These are phyloP conservation scores for Sphagnum tenellum DNA, from an alignment of 225 moss, liverwort and hornwort genomes.

Conservation along the genomic window DNA sequence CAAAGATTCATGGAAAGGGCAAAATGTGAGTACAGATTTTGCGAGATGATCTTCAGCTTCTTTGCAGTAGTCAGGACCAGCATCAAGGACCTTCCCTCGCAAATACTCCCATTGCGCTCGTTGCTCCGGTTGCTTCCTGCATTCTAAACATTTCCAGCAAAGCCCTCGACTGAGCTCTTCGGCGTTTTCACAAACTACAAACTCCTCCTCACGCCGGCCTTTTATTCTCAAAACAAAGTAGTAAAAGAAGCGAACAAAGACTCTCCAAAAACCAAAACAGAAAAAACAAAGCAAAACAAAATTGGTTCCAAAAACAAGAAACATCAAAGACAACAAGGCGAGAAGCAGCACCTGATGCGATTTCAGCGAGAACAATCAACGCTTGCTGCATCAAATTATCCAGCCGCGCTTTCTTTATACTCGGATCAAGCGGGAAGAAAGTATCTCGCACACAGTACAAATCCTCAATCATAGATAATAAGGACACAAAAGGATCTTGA, in stretches of 20 bases:
- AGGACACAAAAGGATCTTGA: too few relatives aligned
- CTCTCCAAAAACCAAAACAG: too few relatives aligned
- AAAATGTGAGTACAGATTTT: constrained; percentile 28
- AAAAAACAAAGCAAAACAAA: too few relatives aligned
- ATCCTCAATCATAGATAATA: constrained; percentile 12
- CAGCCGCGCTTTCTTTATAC: constrained; percentile 42
- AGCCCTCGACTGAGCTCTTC: too few relatives aligned
- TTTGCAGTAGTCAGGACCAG: constrained; percentile 46
- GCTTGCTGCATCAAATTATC: constrained; percentile 29
- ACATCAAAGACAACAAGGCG: neutral
- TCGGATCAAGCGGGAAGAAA: constrained; percentile 54
- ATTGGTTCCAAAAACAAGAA: too few relatives aligned
- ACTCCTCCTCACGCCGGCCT: too few relatives aligned
- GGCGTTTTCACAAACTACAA: too few relatives aligned
- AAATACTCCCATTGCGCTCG: constrained; percentile 53
- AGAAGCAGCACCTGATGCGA: constrained; percentile 27
- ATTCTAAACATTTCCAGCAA: constrained; percentile 20
- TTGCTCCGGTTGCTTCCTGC: constrained; percentile 38
- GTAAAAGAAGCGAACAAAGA: too few relatives aligned
- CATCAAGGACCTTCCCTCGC: constrained; percentile 51
- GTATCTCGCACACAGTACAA: constrained; percentile 45
- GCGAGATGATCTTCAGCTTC: constrained; percentile 62
- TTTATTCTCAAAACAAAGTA: too few relatives aligned
- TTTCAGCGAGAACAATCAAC: constrained; percentile 24
- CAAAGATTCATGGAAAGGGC: neutral